Base-by-base conservation (phyloP, 352 stramenopile species). In the Globisporangium abappressorium region DNA sequence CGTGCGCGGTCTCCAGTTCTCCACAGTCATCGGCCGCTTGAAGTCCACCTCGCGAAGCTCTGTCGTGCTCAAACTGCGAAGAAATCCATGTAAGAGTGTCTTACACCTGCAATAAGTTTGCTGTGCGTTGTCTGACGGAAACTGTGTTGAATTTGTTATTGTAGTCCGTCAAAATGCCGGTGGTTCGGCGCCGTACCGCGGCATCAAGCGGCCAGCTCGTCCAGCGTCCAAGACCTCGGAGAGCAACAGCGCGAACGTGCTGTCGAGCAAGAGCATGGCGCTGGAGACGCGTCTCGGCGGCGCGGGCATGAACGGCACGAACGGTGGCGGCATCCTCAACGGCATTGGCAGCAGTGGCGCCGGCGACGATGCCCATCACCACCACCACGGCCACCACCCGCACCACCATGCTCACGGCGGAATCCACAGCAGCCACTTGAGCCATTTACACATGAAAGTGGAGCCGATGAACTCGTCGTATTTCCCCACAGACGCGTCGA, bases 1-100 rank as follows among this genome's bases (percentile, higher is more conserved):
- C 0, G 85, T 93, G 47, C 82, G 83, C 63, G 85, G 84, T n/a
- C 79, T 93, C 5, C 85, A 93, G 65, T 93, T 93, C 64, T 91
- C 82, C n/a, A 93, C 82, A 3, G 84, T 93, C 24, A 93, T 93
- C 65, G 85, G 85, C 2, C 77, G 84, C 1, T 78, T 93, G 46
- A 93, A 93, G 64, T 93, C 85, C 43, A 91, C 81, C 43, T 90
- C 85, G 11, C 80, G 85, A 49, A 93, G 87, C 71, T 93, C 85
- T 18, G 85, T 93, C 57, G 83, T 93, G 69, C 79, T 93, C 47
- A 91, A 91, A 65, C 74, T 93, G 41, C 82, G 85, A 62, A 74
- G 85, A 53, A 93, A 93, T 78, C 85, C 85, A 68, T 93, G 84
- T 93, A 87, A 67, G 82, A 85, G 47, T 20, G 6, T 14, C 38